phyloP scores from a whole-genome alignment of 768 basidiomycete species.

The Mycena indigotica region DNA sequence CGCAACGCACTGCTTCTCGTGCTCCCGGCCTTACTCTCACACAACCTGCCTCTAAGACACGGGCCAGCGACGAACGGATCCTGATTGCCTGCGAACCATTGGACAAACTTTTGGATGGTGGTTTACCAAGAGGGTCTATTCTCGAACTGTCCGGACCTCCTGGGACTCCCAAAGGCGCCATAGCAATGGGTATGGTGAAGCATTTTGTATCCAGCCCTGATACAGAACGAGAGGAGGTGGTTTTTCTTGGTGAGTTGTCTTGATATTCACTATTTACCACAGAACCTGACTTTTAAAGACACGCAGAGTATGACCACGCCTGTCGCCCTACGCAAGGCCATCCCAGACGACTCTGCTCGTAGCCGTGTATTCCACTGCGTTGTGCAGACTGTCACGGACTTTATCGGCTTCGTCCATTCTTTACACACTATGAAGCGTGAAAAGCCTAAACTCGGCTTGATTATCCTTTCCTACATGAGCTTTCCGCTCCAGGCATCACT shows the following conservation, averaged over 20 bases:
- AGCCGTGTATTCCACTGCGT: constrained; percentile 41
- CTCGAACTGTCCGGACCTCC: constrained; percentile 80
- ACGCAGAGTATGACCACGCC: constrained; percentile 47
- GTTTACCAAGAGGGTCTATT: constrained; percentile 60
- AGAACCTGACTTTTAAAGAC: constrained; percentile 38
- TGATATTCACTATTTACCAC: neutral
- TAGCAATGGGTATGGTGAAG: constrained; percentile 53
- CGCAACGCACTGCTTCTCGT: constrained; percentile 39
- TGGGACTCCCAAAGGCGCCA: constrained; percentile 62
- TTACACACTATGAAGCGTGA: constrained; percentile 48
- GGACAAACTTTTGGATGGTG: constrained; percentile 64
- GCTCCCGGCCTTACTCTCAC: constrained; percentile 39
- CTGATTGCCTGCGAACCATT: constrained; percentile 51
- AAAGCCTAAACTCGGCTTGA: constrained; percentile 55
- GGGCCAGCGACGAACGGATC: constrained; percentile 30
- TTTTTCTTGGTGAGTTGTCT: constrained; percentile 61
- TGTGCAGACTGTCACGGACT: constrained; percentile 51
- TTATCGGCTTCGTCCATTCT: constrained; percentile 61
- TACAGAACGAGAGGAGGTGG: constrained; percentile 44
- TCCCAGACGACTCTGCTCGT: constrained; percentile 26
- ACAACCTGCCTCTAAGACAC: constrained; percentile 57
- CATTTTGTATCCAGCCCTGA: constrained; percentile 42
- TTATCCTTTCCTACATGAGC: constrained; percentile 68
- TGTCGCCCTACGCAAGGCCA: constrained; percentile 28
- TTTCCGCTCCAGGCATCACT: constrained; percentile 62